Percentiles rank a stretch among this genome's conserved stretches.
Evolutionary conservation across 2,329 filamentous ascomycete genomes (phyloP).

Genomic region (Aspergillus felis): DNA sequence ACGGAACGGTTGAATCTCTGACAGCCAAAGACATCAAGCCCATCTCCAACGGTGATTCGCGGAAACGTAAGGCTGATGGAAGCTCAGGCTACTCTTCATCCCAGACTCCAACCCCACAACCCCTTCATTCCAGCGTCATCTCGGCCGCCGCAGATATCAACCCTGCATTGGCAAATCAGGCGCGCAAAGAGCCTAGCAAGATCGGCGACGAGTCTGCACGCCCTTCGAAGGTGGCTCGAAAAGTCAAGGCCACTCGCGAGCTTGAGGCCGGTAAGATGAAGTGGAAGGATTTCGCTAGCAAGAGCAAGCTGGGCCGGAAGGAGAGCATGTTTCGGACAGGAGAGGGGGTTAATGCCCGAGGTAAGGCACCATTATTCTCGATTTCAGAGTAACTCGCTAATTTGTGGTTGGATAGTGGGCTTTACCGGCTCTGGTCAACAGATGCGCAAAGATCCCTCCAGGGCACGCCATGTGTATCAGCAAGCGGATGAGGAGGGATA

Average conservation of each 20-base stretch:
- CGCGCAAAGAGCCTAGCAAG: constrained; percentile 61
- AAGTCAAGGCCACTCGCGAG: constrained; percentile 85
- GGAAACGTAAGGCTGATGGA: constrained; percentile 81
- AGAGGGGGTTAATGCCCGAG: constrained; percentile 79
- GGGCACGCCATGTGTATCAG: constrained; percentile 81
- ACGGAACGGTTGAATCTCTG: constrained; percentile 74
- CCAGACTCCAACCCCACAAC: constrained; percentile 38
- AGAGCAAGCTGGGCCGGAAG: constrained; percentile 70
- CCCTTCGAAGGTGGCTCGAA: constrained; percentile 66
- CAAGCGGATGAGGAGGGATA: constrained; percentile 65
- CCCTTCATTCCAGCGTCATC: constrained; percentile 53
- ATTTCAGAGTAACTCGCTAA: constrained; percentile 6
- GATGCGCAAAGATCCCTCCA: constrained; percentile 87
- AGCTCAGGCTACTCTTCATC: constrained; percentile 53
- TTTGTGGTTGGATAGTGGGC: constrained; percentile 61
- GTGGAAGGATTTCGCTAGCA: constrained; percentile 89
- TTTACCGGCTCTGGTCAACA: constrained; percentile 93
- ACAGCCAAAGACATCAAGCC: constrained; percentile 80
- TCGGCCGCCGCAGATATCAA: constrained; percentile 66
- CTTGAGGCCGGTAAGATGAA: constrained; percentile 87
- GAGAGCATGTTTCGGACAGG: constrained; percentile 97
- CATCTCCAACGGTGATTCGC: constrained; percentile 62
- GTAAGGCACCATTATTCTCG: constrained; percentile 45
- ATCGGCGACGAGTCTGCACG: constrained; percentile 55
- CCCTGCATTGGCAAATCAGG: constrained; percentile 61